A percentile compares a stretch with the other conserved stretches of the same genome.
Evolutionary conservation across 768 basidiomycete genomes (phyloP).

Genomic region (Mycena crocata): DNA sequence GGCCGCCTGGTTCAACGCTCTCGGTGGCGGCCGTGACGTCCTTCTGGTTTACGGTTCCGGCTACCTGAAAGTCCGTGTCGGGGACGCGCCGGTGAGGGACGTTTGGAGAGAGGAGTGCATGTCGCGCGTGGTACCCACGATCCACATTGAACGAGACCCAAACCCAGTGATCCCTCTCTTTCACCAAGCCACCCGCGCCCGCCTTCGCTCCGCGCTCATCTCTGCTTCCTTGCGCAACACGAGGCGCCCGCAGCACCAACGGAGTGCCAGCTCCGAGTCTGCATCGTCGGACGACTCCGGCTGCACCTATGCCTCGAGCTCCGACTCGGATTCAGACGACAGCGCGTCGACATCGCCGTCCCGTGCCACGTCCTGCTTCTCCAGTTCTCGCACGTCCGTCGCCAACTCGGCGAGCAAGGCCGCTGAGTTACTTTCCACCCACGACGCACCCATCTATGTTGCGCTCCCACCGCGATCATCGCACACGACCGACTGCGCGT

Average conservation of each 20-base stretch:
- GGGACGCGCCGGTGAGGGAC: neutral
- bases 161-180: neutral
- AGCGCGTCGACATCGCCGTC: constrained; percentile 17
- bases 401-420: constrained; percentile 17
- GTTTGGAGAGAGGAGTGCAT: constrained; percentile 19
- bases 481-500: neutral
- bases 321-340: constrained; percentile 15
- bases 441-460: neutral
- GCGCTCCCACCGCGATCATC: too few relatives aligned
- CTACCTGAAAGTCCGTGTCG: constrained; percentile 21
- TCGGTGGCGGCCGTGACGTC: too few relatives aligned
- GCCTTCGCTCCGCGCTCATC: constrained; percentile 25
- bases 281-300: too few relatives aligned
- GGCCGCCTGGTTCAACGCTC: constrained; percentile 12
- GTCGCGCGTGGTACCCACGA: constrained; percentile 6
- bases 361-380: constrained; percentile 13
- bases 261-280: constrained; percentile 2
- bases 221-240: constrained; percentile 26
- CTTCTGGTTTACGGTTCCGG: constrained; percentile 25
- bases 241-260: constrained; percentile 3
- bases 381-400: constrained; percentile 21
- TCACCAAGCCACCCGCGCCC: constrained; percentile 21
- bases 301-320: constrained; percentile 7
- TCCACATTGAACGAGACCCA: constrained; percentile 9
- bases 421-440: constrained; percentile 6